Evolutionary conservation across 2,329 filamentous ascomycete genomes (phyloP).

Genomic region (Cladosporium halotolerans): DNA sequence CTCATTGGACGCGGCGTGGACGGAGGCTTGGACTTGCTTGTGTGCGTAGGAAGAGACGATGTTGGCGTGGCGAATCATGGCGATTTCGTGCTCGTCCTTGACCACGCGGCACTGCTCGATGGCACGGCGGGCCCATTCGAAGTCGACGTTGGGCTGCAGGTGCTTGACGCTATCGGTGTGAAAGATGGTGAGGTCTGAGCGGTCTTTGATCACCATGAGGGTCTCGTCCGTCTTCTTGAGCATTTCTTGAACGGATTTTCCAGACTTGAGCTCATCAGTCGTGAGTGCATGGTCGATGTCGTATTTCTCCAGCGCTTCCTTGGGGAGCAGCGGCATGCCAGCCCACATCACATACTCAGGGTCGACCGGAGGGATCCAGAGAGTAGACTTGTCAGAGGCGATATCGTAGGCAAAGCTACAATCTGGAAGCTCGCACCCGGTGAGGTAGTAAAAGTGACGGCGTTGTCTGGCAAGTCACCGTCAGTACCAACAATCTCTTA

Average conservation of each 20-base stretch:
- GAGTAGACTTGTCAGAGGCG: slow-evolving; percentile 62
- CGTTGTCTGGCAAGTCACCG: slow-evolving; percentile 15
- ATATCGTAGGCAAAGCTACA: slow-evolving; percentile 80
- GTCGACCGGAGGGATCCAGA: slow-evolving; percentile 89
- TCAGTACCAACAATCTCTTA: slow-evolving; percentile 10
- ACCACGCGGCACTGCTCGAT: slow-evolving; percentile 76
- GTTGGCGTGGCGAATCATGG: slow-evolving; percentile 75
- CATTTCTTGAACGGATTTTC: slow-evolving; percentile 52
- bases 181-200: slow-evolving; percentile 46
- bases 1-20: slow-evolving; percentile 65
- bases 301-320: slow-evolving; percentile 61
- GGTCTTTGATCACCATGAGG: slow-evolving; percentile 71
- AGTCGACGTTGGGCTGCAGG: slow-evolving; percentile 60
- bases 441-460: slow-evolving; percentile 91
- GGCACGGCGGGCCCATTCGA: slow-evolving; percentile 50
- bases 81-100: slow-evolving; percentile 80
- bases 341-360: slow-evolving; percentile 91
- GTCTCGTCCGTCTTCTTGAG: slow-evolving; percentile 36
- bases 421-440: slow-evolving; percentile 77
- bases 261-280: slow-evolving; percentile 63
- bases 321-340: slow-evolving; percentile 72
- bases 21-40: slow-evolving; percentile 59
- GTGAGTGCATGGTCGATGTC: slow-evolving; percentile 51
- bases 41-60: slow-evolving; percentile 74
- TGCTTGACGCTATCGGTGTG: slow-evolving; percentile 59